These are phyloP conservation scores for Paecilomyces sp. DNA, from an alignment of 2,329 filamentous ascomycete genomes.

Conservation along the genomic window DNA sequence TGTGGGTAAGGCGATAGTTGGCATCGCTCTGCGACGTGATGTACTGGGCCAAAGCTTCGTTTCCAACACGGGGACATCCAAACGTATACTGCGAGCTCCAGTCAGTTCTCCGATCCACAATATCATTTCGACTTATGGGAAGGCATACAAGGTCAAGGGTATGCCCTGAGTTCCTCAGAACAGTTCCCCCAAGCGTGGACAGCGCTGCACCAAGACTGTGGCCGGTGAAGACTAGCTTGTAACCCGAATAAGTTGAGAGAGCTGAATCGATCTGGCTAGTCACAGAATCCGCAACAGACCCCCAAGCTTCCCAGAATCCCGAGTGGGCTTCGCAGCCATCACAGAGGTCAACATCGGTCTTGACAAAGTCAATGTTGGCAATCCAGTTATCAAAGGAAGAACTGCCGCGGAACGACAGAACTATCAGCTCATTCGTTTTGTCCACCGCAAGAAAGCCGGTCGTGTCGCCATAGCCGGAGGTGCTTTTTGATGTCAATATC, in stretches of 20 bases:
- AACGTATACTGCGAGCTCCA: slow-evolving; percentile 29
- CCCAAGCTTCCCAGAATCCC: slow-evolving; percentile 43
- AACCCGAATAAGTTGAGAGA: slow-evolving; percentile 29
- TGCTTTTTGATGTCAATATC: background rate
- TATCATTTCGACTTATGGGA: background rate
- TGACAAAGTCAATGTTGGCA: slow-evolving; percentile 17
- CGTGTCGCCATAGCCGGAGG: slow-evolving; percentile 22
- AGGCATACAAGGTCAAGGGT: slow-evolving; percentile 32
- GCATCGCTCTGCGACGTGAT: slow-evolving; percentile 26
- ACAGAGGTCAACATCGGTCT: slow-evolving; percentile 30
- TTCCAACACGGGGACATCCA: slow-evolving; percentile 37
- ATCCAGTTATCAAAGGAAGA: slow-evolving; percentile 21
- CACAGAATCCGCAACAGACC: slow-evolving; percentile 20
- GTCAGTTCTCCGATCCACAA: background rate
- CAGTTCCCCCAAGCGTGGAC: slow-evolving; percentile 37
- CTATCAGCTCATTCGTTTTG: slow-evolving; percentile 29
- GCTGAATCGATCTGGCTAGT: slow-evolving; percentile 28
- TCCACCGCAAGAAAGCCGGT: slow-evolving; percentile 44
- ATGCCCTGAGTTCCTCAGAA: slow-evolving; percentile 31
- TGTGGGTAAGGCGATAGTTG: slow-evolving; percentile 32
- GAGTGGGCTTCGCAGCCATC: slow-evolving; percentile 30
- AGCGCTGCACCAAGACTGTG: slow-evolving; percentile 45
- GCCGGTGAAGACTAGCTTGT: slow-evolving; percentile 37
- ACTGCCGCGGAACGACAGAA: slow-evolving; percentile 30
- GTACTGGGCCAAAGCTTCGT: slow-evolving; percentile 28